Evolutionary conservation across 768 basidiomycete genomes (phyloP).

Genomic region (Boletus barrowsii): DNA sequence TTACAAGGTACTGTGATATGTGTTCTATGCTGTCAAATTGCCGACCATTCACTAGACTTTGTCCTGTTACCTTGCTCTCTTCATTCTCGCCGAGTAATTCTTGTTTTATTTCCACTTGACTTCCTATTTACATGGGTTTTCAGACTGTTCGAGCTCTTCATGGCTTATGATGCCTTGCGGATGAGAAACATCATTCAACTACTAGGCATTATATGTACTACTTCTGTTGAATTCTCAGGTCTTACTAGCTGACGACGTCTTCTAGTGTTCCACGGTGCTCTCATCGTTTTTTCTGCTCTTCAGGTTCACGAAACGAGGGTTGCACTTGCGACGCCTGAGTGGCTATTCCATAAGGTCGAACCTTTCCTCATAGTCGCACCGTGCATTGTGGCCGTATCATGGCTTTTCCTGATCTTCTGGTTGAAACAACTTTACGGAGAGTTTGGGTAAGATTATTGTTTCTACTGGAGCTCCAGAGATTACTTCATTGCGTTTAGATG

Average conservation of each 20-base stretch:
- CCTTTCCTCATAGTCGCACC: slow-evolving; percentile 75
- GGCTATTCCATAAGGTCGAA: slow-evolving; percentile 57
- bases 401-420: slow-evolving; percentile 66
- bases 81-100: slow-evolving; percentile 75
- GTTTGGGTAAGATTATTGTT: slow-evolving; percentile 61
- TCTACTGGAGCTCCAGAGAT: background rate
- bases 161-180: slow-evolving; percentile 81
- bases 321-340: slow-evolving; percentile 51
- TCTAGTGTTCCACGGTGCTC: slow-evolving; percentile 66
- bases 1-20: slow-evolving; percentile 49
- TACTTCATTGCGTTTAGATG: slow-evolving; percentile 46
- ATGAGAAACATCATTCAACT: slow-evolving; percentile 78
- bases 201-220: slow-evolving; percentile 64
- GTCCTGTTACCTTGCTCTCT: slow-evolving; percentile 82
- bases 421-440: slow-evolving; percentile 70
- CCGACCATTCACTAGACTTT: slow-evolving; percentile 50
- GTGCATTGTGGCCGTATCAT: slow-evolving; percentile 61
- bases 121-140: slow-evolving; percentile 1
- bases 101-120: background rate
- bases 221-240: background rate
- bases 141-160: slow-evolving; percentile 75
- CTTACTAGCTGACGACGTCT: slow-evolving; percentile 3
- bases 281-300: slow-evolving; percentile 69
- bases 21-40: background rate
- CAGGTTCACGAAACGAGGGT: slow-evolving; percentile 73